Base-by-base conservation (phyloP, 202 grass and related monocot genomes). In the Hordeum pubiflorum region DNA sequence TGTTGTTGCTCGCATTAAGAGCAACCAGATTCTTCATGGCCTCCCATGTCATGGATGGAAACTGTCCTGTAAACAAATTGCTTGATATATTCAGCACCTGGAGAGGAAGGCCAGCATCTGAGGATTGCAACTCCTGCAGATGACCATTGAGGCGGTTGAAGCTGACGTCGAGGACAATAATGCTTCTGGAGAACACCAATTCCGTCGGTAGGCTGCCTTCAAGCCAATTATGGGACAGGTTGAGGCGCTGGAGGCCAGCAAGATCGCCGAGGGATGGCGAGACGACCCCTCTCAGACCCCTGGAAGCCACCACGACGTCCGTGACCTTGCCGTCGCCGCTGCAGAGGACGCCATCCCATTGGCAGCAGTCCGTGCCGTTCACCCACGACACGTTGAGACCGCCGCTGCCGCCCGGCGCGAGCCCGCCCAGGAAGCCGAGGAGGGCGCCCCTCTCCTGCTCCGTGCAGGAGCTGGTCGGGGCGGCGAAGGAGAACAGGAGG, bases 1-100 rank as follows among this genome's bases (percentile, higher is more conserved):
- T 93, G 69, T 97, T 97, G 68, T 89, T 91, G 80, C 90, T 97
- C 41, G 24, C 82, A 60, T 97, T 93, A 31, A 93, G 84, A 43
- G 92, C 87, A 15, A 85, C 62, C 58, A 94, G 69, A 82, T 74
- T 91, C 31, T 80, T 87, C 83, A 87, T 81, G 5, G 38, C 72
- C 46, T 61, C 79, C 81, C 80, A 79, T 64, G 76, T 12, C 18
- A 41, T 43, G 17, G 72, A 44, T 75, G 91, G 85, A 13, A 97
- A 83, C 56, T 80, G 54, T 2, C 89, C 94, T 65, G 4, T 31
- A 75, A 86, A 89, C 7, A 74, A 89, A 65, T 97, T 97, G 75
- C 86, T 90, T 14, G 94, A 94, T 34, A 97, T 82, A 75, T 94
- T 89, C 43, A 97, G 44, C 76, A 87, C 89, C 82, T 86, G 67